A percentile compares a stretch with the other conserved stretches of the same genome.
Evolutionary conservation across 345 rosid genomes (phyloP).

Genomic region (Salix brachista): DNA sequence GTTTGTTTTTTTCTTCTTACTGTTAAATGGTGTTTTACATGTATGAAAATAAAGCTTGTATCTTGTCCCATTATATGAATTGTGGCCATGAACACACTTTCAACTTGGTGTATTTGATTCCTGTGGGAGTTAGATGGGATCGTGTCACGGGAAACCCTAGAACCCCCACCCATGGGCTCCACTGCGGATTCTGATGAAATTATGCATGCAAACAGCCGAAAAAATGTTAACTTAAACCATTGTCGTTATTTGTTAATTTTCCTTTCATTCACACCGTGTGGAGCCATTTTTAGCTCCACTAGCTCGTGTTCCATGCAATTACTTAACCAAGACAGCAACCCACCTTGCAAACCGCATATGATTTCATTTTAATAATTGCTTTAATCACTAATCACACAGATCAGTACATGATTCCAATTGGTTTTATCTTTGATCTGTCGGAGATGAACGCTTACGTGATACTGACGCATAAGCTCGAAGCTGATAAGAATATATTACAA

Average conservation of each 20-base stretch:
- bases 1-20: background rate
- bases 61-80: background rate
- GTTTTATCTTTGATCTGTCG: background rate
- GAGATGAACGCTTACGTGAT: background rate
- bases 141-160: constrained; percentile 15
- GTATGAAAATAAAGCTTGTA: background rate
- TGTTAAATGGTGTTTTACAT: background rate
- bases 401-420: background rate
- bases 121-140: constrained; percentile 6
- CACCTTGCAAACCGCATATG: background rate
- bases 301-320: background rate
- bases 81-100: background rate
- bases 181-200: background rate
- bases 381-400: background rate
- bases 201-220: background rate
- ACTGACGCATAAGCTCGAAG: background rate
- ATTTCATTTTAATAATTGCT: background rate
- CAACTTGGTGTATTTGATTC: constrained; percentile 7
- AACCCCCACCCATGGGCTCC: constrained; percentile 21
- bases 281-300: constrained; percentile 1
- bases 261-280: constrained; percentile 26
- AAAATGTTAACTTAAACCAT: background rate
- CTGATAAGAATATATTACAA: background rate
- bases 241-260: constrained; percentile 14
- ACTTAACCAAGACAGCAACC: constrained; percentile 15